These are phyloP conservation scores for Penicillium rolfsii DNA, from an alignment of 2,329 filamentous ascomycete genomes.

Conservation along the genomic window DNA sequence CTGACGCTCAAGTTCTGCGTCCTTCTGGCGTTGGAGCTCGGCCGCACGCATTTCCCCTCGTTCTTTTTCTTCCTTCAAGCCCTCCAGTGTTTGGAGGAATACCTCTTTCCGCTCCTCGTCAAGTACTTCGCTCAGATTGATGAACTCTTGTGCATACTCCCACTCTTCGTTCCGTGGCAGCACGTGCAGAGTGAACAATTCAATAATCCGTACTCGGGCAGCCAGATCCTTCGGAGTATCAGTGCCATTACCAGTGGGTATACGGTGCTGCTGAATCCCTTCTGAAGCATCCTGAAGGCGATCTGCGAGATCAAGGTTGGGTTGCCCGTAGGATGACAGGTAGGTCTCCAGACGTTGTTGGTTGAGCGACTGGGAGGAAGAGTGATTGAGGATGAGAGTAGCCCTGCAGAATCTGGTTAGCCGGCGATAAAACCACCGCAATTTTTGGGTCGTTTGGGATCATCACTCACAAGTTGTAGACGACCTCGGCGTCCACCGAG, in stretches of 20 bases:
- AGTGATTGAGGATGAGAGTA: constrained; percentile 88
- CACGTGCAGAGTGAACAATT: constrained; percentile 93
- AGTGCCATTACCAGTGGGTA: constrained; percentile 61
- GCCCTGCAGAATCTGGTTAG: constrained; percentile 58
- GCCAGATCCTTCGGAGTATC: constrained; percentile 83
- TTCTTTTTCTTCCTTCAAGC: constrained; percentile 79
- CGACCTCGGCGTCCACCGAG: constrained; percentile 91
- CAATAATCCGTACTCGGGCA: constrained; percentile 85
- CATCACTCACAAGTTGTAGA: constrained; percentile 57
- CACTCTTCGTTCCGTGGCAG: constrained; percentile 93
- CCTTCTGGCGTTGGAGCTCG: constrained; percentile 64
- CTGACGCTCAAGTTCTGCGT: constrained; percentile 57
- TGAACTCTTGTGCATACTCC: constrained; percentile 93
- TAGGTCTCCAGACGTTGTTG: constrained; percentile 88
- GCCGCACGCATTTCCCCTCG: constrained; percentile 67
- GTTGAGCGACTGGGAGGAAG: constrained; percentile 78
- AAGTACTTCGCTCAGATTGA: constrained; percentile 79
- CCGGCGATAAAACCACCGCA: neutral
- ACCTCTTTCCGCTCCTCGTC: constrained; percentile 90
- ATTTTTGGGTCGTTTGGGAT: neutral
- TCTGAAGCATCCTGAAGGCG: constrained; percentile 55
- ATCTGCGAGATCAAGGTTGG: constrained; percentile 71
- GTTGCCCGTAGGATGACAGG: constrained; percentile 74
- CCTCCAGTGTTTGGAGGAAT: constrained; percentile 83
- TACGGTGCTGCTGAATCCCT: constrained; percentile 39